These are phyloP conservation scores for Dioscorea zingiberensis DNA, from an alignment of 106 monocot species.

Conservation along the genomic window DNA sequence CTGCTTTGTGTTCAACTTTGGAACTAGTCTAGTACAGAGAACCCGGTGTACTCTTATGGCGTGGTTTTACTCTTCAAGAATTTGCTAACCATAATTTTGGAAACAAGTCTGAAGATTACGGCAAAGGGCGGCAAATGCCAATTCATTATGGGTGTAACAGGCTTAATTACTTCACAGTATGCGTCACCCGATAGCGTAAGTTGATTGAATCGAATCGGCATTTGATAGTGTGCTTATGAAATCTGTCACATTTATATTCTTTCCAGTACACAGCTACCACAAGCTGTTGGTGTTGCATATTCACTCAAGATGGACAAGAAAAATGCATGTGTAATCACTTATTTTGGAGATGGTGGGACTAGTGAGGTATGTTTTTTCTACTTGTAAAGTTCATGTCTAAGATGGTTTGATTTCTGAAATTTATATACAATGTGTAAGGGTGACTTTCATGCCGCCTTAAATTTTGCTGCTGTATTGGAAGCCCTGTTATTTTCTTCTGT, in stretches of 20 bases:
- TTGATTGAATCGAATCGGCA: not conserved
- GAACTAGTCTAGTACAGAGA: slow-evolving; percentile 74
- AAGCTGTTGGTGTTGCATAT: slow-evolving; percentile 90
- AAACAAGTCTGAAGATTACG: slow-evolving; percentile 73
- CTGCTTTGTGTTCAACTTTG: slow-evolving; percentile 1
- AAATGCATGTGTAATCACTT: slow-evolving; percentile 68
- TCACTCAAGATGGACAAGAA: slow-evolving; percentile 88
- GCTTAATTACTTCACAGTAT: slow-evolving; percentile 83
- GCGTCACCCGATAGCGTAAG: slow-evolving; percentile 93
- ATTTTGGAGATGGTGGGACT: slow-evolving; percentile 90
- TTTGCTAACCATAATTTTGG: slow-evolving; percentile 91
- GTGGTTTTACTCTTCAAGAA: slow-evolving; percentile 81
- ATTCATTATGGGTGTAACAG: slow-evolving; percentile 77
- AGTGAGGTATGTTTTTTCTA: slow-evolving; percentile 54
- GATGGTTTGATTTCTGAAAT: too few species aligned
- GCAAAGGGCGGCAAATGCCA: slow-evolving; percentile 95
- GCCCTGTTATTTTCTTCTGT: slow-evolving; percentile 86
- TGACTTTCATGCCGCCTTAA: slow-evolving; percentile 93
- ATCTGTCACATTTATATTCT: not conserved
- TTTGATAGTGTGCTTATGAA: not conserved
- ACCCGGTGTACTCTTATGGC: slow-evolving; percentile 80
- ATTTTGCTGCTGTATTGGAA: slow-evolving; percentile 95
- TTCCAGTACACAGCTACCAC: slow-evolving; percentile 79
- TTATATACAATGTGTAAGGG: slow-evolving; percentile 36
- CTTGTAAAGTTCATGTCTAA: too few species aligned